These are phyloP conservation scores for Gracilaria caudata DNA, from an alignment of 23 red algal genomes.

Conservation along the genomic window DNA sequence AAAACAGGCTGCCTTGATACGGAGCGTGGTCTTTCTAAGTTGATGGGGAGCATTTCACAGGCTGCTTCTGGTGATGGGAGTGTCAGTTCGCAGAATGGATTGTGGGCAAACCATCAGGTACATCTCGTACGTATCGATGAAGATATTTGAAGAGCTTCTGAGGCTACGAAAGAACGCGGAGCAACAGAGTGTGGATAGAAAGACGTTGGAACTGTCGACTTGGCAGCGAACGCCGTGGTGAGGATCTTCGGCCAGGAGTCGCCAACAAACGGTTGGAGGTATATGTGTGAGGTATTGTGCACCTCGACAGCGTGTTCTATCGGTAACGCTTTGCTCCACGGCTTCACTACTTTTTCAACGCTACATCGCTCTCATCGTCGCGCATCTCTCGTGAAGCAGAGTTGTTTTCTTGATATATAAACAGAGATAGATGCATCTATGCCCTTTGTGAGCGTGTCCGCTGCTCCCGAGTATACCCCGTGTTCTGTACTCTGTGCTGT, in stretches of 20 bases:
- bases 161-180: background rate
- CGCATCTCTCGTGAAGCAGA: background rate
- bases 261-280: background rate
- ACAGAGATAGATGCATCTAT: constrained; percentile 1
- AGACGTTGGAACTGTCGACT: no score
- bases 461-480: constrained; percentile 1
- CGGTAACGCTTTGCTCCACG: constrained; percentile 25
- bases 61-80: background rate
- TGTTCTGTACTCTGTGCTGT: background rate
- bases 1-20: background rate
- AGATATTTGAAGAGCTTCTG: background rate
- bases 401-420: constrained; percentile 1
- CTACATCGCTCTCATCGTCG: background rate
- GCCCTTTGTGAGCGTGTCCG: background rate
- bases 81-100: background rate
- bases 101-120: background rate
- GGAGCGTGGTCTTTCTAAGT: background rate
- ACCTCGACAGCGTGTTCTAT: background rate
- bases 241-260: background rate
- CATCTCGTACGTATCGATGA: background rate
- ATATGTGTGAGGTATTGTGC: background rate
- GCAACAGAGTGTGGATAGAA: background rate
- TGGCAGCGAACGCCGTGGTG: constrained; percentile 8
- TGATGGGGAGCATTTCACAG: background rate
- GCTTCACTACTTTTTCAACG: background rate